These are phyloP conservation scores for Cercospora citrullina DNA, from an alignment of 2,329 filamentous ascomycete genomes.

Conservation along the genomic window DNA sequence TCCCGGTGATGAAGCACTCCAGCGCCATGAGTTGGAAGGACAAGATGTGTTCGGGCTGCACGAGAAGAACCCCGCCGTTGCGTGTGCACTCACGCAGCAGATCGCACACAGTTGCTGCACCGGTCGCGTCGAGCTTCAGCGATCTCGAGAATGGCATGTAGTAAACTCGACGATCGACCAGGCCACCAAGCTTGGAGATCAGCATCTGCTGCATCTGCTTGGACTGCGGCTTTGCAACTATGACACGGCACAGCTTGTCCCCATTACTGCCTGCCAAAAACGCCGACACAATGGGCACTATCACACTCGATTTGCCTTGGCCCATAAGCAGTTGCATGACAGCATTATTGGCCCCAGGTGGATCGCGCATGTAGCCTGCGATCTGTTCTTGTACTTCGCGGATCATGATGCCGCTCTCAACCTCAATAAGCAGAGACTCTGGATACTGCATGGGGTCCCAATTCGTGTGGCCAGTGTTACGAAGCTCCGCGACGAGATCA, in stretches of 20 bases:
- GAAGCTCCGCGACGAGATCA: conserved; percentile 46
- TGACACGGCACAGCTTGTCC: conserved; percentile 52
- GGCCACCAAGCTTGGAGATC: conserved; percentile 56
- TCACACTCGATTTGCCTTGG: conserved; percentile 68
- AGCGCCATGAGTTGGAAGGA: conserved; percentile 65
- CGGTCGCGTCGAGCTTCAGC: conserved; percentile 40
- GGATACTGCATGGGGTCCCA: conserved; percentile 57
- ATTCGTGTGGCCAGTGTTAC: conserved; percentile 54
- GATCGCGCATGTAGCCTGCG: conserved; percentile 60
- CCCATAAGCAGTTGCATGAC: conserved; percentile 72
- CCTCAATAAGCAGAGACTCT: conserved; percentile 67
- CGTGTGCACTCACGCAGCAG: conserved; percentile 48
- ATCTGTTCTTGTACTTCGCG: conserved; percentile 63
- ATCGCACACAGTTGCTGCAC: conserved; percentile 39
- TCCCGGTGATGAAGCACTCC: conserved; percentile 57
- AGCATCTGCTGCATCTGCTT: conserved; percentile 60
- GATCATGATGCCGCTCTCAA: conserved; percentile 65
- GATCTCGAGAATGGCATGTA: conserved; percentile 61
- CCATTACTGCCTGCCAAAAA: conserved; percentile 39
- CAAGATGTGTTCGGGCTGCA: conserved; percentile 63
- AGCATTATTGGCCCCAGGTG: conserved; percentile 51
- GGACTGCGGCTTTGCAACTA: conserved; percentile 59
- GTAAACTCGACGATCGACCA: conserved; percentile 55
- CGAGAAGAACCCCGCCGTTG: conserved; percentile 56
- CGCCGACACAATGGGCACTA: conserved; percentile 63